Base-by-base conservation (phyloP, 78 protist genomes). In the Dictyostelium brefeldianum region DNA sequence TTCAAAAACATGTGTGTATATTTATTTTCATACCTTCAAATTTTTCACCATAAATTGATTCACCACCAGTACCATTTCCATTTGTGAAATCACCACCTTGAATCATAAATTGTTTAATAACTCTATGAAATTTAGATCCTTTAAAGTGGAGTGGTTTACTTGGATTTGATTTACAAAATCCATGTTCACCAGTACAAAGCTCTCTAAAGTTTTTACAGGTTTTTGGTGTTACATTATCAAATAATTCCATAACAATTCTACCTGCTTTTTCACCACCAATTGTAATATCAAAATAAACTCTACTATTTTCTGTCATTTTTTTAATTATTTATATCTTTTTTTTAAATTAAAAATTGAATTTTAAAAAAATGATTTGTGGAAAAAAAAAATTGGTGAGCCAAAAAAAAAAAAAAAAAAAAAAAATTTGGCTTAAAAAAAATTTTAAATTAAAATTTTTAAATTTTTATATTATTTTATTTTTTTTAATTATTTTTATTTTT, bases 21-120 rank as follows among this genome's bases (percentile, higher is more conserved):
- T 50, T 74, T 74, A 47, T 50, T 74, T 18, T 4, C 10, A n/a
- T 54, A 84, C 91, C 98, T 31, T 89, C 97, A 73, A 98, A 98
- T 81, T 83, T 85, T 79, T 50, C 96, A 54, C 99, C 99, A 90
- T 97, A 98, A 92, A 98, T 98, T 80, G 99, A 97, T 95, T 98
- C 96, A 25, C 99, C 99, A n/a, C 99, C 99, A 18, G 98, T 96
- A 29, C 99, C 99, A 59, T 98, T 92, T 41, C 94, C 95, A 12
- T 64, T 51, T 25, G 99, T 97, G 81, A 98, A 96, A 92, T 98
- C 99, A 71, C 96, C 96, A 81, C 96, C 96, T 73, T 92, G 96
- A 73, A 97, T 75, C 99, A 98, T 98, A 89, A 99, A 99, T 47
- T 81, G 64, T 22, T 51, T 47, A 83, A 98, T 97, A 7, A 98